phyloP scores from a whole-genome alignment of 2,329 filamentous ascomycete species.

The Colletotrichum aenigma region DNA sequence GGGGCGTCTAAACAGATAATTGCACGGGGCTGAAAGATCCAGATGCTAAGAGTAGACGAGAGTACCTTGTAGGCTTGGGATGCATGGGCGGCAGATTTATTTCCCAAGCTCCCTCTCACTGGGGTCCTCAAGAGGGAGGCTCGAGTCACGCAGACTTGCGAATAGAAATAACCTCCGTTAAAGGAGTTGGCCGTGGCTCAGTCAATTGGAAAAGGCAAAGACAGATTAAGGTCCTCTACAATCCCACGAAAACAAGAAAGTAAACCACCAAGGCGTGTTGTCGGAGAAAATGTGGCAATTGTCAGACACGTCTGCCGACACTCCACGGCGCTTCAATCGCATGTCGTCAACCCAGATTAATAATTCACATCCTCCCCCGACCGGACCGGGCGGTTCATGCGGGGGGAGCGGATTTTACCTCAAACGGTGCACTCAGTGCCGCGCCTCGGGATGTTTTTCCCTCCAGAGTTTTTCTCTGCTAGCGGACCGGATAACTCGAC shows the following conservation, averaged over 20 bases:
- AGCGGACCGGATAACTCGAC: not conserved
- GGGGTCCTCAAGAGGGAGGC: fast-evolving
- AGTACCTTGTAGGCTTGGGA: fast-evolving
- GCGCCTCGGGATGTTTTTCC: not conserved
- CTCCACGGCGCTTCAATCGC: not conserved
- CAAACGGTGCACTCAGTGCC: not conserved
- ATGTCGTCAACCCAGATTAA: not conserved
- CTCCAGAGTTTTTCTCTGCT: not conserved
- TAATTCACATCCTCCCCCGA: not conserved
- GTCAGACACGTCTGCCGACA: not conserved
- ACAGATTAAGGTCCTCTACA: too few species aligned
- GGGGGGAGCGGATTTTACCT: not conserved
- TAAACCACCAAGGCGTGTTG: not conserved
- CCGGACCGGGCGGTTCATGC: not conserved
- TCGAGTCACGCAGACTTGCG: not conserved
- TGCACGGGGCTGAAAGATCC: too few species aligned
- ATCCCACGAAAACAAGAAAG: too few species aligned
- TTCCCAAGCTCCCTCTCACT: not conserved
- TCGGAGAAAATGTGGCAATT: not conserved
- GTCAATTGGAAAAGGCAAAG: too few species aligned
- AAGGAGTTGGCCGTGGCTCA: too few species aligned
- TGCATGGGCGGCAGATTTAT: not conserved
- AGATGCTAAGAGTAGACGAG: fast-evolving
- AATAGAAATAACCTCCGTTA: not conserved
- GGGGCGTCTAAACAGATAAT: not conserved